These are phyloP conservation scores for Ceratocystis eucalypticola DNA, from an alignment of 2,329 filamentous ascomycete genomes.

Conservation along the genomic window DNA sequence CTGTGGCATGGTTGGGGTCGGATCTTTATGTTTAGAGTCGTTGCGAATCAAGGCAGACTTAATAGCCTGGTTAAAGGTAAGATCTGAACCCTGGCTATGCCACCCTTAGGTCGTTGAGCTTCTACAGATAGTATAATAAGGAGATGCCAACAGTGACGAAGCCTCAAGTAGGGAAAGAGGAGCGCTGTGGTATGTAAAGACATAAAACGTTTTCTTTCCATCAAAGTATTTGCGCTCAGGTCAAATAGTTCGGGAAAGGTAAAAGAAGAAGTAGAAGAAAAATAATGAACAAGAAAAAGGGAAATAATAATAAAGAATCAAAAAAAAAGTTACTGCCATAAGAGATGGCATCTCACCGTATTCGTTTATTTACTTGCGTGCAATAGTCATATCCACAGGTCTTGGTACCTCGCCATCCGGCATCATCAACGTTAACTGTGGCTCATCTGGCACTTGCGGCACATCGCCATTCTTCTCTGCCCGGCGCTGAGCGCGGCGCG, in stretches of 20 bases:
- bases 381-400: slow-evolving; percentile 26
- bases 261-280: background rate
- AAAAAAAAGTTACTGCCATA: background rate
- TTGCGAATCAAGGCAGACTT: background rate
- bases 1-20: background rate
- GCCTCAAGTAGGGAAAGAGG: background rate
- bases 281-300: slow-evolving; percentile 1
- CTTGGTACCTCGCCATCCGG: slow-evolving; percentile 36
- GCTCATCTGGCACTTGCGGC: slow-evolving; percentile 34
- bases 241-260: background rate
- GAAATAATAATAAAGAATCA: background rate
- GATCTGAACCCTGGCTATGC: background rate
- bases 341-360: background rate
- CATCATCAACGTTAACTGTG: slow-evolving; percentile 38
- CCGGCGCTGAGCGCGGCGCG: slow-evolving; percentile 35
- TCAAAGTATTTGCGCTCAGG: background rate
- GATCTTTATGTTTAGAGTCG: background rate
- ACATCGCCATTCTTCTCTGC: slow-evolving; percentile 23
- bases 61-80: background rate
- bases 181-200: background rate
- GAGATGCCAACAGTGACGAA: background rate
- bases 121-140: background rate
- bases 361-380: background rate
- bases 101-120: background rate
- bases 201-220: background rate